Evolutionary conservation across 495 filamentous ascomycete genomes (phyloP).

Genomic region (Chaetomium fimeti): DNA sequence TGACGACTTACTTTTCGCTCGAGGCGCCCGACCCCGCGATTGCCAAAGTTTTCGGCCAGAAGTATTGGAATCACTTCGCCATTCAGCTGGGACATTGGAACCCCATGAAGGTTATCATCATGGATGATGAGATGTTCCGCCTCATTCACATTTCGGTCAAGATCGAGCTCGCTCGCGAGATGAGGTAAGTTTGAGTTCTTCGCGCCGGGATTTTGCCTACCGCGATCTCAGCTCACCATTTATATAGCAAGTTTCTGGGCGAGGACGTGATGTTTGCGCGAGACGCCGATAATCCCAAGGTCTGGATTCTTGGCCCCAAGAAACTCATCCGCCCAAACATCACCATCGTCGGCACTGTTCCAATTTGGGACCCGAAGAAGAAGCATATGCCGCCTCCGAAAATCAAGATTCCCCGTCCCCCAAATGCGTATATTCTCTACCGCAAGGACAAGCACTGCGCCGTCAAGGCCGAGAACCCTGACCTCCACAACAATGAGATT

Average conservation of each 20-base stretch:
- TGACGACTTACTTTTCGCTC: conserved; percentile 2
- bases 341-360: conserved; percentile 11
- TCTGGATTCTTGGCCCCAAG: conserved; percentile 25
- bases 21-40: neutral
- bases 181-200: conserved; percentile 18
- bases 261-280: conserved; percentile 25
- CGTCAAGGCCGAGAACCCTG: conserved; percentile 18
- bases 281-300: conserved; percentile 15
- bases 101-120: conserved; percentile 25
- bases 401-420: conserved; percentile 28
- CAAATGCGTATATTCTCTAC: conserved; percentile 34
- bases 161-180: conserved; percentile 16
- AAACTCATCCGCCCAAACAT: conserved; percentile 14
- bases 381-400: conserved; percentile 9
- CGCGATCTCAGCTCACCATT: conserved; percentile 3
- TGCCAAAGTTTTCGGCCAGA: conserved; percentile 14
- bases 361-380: conserved; percentile 21
- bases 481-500: conserved; percentile 31
- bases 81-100: conserved; percentile 28
- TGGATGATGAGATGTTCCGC: conserved; percentile 19
- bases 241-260: conserved; percentile 9
- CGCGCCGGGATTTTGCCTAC: neutral
- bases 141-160: conserved; percentile 9
- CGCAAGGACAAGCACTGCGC: conserved; percentile 25
- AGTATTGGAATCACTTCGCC: conserved; percentile 26